A percentile compares a stretch with the other conserved stretches of the same genome.
Evolutionary conservation across 83 land plant genomes (phyloP).

Genomic region (Isoetes engelmannii): DNA sequence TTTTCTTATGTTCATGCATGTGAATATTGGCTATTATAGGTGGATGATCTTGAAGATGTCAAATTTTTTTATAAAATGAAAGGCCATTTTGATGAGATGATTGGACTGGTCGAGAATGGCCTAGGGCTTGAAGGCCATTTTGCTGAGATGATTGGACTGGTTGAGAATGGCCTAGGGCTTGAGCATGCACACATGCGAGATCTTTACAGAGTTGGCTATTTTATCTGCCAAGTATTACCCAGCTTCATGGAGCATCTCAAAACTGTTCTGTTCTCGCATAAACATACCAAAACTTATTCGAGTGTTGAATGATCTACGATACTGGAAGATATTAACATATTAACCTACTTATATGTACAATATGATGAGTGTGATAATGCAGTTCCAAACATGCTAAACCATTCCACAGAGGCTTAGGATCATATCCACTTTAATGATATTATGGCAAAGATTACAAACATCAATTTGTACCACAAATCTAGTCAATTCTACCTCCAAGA

Average conservation of each 20-base stretch:
- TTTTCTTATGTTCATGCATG: slow-evolving; percentile 6
- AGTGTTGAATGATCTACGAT: not conserved
- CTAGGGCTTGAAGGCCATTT: not conserved
- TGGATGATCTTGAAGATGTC: slow-evolving; percentile 1
- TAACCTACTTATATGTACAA: not conserved
- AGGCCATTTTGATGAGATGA: too few species aligned
- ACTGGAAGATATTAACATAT: slow-evolving; percentile 4
- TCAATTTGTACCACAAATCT: not conserved
- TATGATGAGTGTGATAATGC: slow-evolving; percentile 12
- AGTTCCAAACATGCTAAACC: not conserved
- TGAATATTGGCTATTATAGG: not conserved
- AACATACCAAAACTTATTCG: slow-evolving; percentile 7
- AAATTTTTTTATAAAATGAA: not conserved
- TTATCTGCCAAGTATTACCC: slow-evolving; percentile 1
- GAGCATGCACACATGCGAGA: slow-evolving; percentile 1
- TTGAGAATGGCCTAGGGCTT: not conserved
- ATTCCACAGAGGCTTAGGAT: slow-evolving; percentile 8
- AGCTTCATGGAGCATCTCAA: slow-evolving; percentile 8
- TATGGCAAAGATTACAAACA: not conserved
- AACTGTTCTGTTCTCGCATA: not conserved
- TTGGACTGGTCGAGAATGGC: too few species aligned
- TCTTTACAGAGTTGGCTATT: not conserved
- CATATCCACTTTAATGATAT: not conserved
- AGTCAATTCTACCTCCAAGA: not conserved
- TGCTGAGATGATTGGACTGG: not conserved